Evolutionary conservation across 2,329 filamentous ascomycete species (phyloP), one percentile per base, ranked within the genome.

Genomic region (Leptographium radiaticola): DNA sequence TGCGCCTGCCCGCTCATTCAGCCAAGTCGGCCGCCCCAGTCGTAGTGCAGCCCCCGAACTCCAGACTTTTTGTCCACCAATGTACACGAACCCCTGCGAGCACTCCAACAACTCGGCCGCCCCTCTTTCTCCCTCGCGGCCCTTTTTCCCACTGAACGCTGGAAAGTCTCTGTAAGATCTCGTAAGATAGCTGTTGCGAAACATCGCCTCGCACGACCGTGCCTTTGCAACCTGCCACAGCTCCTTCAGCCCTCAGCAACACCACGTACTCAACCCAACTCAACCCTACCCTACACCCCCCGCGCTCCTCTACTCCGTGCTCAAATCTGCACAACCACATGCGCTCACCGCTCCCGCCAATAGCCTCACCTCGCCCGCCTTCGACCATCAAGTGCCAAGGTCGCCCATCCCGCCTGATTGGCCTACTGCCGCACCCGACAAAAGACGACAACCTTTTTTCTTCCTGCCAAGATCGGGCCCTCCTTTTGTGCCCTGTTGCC

Each of bases 381-480:
- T 31, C 31, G 2, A 45, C 16, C 25, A 45, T 25, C 25, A 25
- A 8, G 15, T 20, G 25, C 25, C 25, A 31, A 13, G 25, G 6
- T 13, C 6, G 15, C 43, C 12, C 43, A 13, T 13, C 39, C 11
- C 13, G 7, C 30, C 18, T 51, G 20, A 51, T 44, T 51, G 39
- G 50, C 42, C 11, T 18, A 12, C 10, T 13, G 20, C n/a, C 16
- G 18, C 9, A 36, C 18, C 34, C 13, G 33, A 25, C 31, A 46
- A 44, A 33, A 36, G 12, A 44, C 15, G 40, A n/a, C 20, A 18
- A 16, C 43, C 15, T 31, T 18, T 7, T 33, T 18, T 40, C n/a
- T 34, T 52, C 20, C 34, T 36, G 51, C 51, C 51, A 47, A 52
- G 51, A 52, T 52, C 51, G 12, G 47, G 34, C 51, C 43, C 51